Conservation (phyloP, 177 flowering plant species). For the Telopea speciosissima region DNA sequence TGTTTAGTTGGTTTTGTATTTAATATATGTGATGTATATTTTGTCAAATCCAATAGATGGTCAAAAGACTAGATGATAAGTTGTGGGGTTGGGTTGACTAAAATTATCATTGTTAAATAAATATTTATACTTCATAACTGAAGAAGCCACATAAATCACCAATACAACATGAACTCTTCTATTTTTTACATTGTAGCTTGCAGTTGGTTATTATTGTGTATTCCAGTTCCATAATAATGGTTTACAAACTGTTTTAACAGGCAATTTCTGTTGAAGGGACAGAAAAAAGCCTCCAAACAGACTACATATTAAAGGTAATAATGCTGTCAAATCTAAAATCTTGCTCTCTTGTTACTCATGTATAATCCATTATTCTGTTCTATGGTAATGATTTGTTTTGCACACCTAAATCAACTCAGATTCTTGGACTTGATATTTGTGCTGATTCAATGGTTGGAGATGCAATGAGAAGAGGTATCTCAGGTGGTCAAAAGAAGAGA, state of each 20-base stretch:
- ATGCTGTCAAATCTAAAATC: neutral
- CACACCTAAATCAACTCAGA: slow-evolving; percentile 25
- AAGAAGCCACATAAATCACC: too few relatives aligned
- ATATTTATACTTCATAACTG: too few relatives aligned
- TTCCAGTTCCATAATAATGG: too few relatives aligned
- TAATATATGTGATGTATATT: too few relatives aligned
- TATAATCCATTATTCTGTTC: neutral
- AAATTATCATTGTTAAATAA: too few relatives aligned
- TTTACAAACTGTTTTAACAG: slow-evolving; percentile 26
- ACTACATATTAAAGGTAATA: slow-evolving; percentile 64
- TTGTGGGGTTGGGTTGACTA: too few relatives aligned
- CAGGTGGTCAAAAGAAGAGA: slow-evolving; percentile 82
- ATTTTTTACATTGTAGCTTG: too few relatives aligned
- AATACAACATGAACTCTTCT: too few relatives aligned
- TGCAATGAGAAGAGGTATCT: slow-evolving; percentile 72
- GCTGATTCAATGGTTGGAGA: slow-evolving; percentile 65
- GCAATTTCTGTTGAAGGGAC: slow-evolving; percentile 62
- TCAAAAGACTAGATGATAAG: too few relatives aligned
- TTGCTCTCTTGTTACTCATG: neutral
- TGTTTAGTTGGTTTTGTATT: too few relatives aligned
- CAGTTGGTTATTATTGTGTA: too few relatives aligned
- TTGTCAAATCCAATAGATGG: too few relatives aligned
- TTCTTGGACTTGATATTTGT: slow-evolving; percentile 74
- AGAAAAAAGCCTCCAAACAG: slow-evolving; percentile 57
- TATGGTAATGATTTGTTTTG: neutral